A percentile compares a stretch with the other conserved stretches of the same genome.
phyloP scores from a whole-genome alignment of 805 yeast genomes.

The Candida nonsorbophila region DNA sequence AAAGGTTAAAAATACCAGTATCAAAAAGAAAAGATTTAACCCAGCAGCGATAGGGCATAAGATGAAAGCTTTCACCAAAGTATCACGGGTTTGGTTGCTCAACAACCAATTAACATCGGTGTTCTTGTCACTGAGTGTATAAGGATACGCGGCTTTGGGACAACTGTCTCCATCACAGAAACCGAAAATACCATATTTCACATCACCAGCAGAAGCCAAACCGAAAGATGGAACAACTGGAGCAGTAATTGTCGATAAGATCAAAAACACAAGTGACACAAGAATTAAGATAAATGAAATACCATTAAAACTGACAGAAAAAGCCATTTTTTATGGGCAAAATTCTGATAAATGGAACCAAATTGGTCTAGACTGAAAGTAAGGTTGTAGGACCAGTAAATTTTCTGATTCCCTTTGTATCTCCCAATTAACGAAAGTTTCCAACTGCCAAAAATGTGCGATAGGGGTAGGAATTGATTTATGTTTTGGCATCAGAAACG shows the following conservation, averaged over 20 bases:
- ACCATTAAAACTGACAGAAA: conserved; percentile 14
- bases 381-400: too few species aligned
- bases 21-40: conserved; percentile 39
- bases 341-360: too few species aligned
- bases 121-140: conserved; percentile 26
- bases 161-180: conserved; percentile 46
- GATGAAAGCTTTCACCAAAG: conserved; percentile 50
- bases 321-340: too few species aligned
- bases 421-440: too few species aligned
- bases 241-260: conserved; percentile 55
- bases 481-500: too few species aligned
- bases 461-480: too few species aligned
- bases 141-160: conserved; percentile 41
- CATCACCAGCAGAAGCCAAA: conserved; percentile 42
- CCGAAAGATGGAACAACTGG: conserved; percentile 51
- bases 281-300: conserved; percentile 31
- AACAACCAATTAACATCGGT: conserved; percentile 44
- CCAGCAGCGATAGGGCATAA: conserved; percentile 67
- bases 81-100: conserved; percentile 39
- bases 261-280: conserved; percentile 55
- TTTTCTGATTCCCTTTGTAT: too few species aligned
- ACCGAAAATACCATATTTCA: conserved; percentile 64
- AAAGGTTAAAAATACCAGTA: conserved; percentile 19
- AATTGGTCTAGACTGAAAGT: too few species aligned
- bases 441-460: too few species aligned